Percentiles rank a stretch among this genome's conserved stretches.
phyloP scores from a whole-genome alignment of 2,329 filamentous ascomycete genomes.

The Ophiostoma montium region DNA sequence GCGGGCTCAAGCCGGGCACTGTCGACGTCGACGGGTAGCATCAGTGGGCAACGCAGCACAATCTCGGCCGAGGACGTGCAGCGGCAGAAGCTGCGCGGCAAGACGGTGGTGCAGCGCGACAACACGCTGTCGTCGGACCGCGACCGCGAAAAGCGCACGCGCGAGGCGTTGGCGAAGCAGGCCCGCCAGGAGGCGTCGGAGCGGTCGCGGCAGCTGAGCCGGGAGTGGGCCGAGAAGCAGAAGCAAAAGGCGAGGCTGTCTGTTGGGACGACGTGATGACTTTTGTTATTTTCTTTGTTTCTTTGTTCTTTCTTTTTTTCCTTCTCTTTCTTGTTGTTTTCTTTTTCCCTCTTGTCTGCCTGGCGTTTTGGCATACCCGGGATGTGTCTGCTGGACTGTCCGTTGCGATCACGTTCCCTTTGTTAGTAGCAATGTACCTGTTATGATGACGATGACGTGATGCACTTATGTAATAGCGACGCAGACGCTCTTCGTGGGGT shows the following conservation, averaged over 20 bases:
- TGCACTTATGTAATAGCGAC: too few relatives aligned
- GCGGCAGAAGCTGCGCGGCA: constrained; percentile 37
- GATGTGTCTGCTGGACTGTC: too few relatives aligned
- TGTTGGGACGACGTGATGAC: background rate
- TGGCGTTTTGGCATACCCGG: too few relatives aligned
- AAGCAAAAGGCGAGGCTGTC: constrained; percentile 10
- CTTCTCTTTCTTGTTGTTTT: background rate
- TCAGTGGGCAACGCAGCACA: constrained; percentile 30
- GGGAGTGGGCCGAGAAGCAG: constrained; percentile 43
- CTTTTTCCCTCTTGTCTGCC: background rate
- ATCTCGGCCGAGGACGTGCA: constrained; percentile 36
- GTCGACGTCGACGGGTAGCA: constrained; percentile 32
- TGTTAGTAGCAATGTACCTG: too few relatives aligned
- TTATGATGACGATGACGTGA: too few relatives aligned
- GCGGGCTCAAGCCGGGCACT: constrained; percentile 23
- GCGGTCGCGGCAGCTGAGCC: constrained; percentile 41
- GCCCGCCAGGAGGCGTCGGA: constrained; percentile 48
- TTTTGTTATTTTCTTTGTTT: background rate
- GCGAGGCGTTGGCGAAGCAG: constrained; percentile 37
- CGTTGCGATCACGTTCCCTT: too few relatives aligned
- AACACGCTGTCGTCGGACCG: constrained; percentile 31
- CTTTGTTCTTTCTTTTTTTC: background rate
- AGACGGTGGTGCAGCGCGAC: constrained; percentile 40
- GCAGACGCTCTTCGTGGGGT: too few relatives aligned
- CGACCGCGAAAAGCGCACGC: constrained; percentile 38